Conservation (phyloP, 1,284 basidiomycete genomes). For the Neonothopanus nambi region DNA sequence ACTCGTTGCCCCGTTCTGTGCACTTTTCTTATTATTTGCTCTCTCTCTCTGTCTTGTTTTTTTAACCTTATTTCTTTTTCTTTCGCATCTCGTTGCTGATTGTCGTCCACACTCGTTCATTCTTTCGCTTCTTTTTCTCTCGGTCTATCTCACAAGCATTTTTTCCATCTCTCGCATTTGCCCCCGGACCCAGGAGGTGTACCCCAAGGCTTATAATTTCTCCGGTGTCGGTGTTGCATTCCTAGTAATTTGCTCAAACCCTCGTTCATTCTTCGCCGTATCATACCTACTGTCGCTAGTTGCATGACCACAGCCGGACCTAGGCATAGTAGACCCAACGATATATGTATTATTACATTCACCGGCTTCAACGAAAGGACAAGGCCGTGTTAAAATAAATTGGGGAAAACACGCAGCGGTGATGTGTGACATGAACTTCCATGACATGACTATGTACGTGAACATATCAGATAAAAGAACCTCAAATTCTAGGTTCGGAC, state of each 20-base stretch:
- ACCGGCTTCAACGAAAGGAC: background rate
- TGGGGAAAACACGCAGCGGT: background rate
- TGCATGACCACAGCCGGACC: slow-evolving; percentile 11
- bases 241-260: background rate
- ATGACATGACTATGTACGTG: no score
- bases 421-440: no score
- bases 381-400: slow-evolving; percentile 3
- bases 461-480: no score
- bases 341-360: slow-evolving; percentile 13
- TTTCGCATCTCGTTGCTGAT: slow-evolving; percentile 14
- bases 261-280: background rate
- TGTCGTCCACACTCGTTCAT: slow-evolving; percentile 18
- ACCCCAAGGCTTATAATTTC: slow-evolving; percentile 9
- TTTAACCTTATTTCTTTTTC: slow-evolving; percentile 26
- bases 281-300: slow-evolving; percentile 11
- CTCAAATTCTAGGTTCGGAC: background rate
- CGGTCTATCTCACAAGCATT: background rate
- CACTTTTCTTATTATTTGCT: slow-evolving; percentile 26
- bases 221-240: slow-evolving; percentile 7
- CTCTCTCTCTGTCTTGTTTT: slow-evolving; percentile 23
- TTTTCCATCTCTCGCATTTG: slow-evolving; percentile 5
- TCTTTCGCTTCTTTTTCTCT: slow-evolving; percentile 1
- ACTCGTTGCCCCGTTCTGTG: slow-evolving; percentile 27
- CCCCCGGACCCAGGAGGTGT: slow-evolving; percentile 11
- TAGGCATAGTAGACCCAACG: slow-evolving; percentile 12